Evolutionary conservation across 1,284 basidiomycete species (phyloP).

Genomic region (Coriolopsis trogii): DNA sequence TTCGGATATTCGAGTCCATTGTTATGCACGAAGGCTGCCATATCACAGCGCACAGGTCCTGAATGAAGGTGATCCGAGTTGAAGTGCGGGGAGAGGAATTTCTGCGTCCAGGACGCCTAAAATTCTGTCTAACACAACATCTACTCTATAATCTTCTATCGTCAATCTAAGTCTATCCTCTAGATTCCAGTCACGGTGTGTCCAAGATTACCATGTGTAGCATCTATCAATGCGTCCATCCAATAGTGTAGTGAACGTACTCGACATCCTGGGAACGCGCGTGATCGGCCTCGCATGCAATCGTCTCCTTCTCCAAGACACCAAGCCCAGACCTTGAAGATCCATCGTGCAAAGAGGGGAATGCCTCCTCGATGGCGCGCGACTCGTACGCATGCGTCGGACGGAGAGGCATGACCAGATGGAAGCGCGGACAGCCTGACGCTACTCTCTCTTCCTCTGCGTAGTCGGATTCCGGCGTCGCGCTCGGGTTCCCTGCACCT

Average conservation of each 20-base stretch:
- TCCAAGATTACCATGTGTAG: background rate
- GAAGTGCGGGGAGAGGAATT: too few species aligned
- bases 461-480: too few species aligned
- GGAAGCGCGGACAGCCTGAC: conserved; percentile 48
- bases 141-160: too few species aligned
- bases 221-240: conserved; percentile 50
- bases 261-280: conserved; percentile 43
- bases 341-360: conserved; percentile 36
- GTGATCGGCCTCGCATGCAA: conserved; percentile 55
- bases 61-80: too few species aligned
- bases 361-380: conserved; percentile 57
- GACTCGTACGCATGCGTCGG: conserved; percentile 65
- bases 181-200: background rate
- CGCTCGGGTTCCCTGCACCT: background rate
- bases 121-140: too few species aligned
- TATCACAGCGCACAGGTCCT: too few species aligned
- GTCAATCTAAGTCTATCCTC: background rate
- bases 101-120: too few species aligned
- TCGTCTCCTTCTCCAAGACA: conserved; percentile 52
- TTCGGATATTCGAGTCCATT: too few species aligned
- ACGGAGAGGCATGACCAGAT: conserved; percentile 77
- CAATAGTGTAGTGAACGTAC: conserved; percentile 69
- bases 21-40: too few species aligned
- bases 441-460: too few species aligned
- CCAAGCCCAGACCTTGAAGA: conserved; percentile 29